Evolutionary conservation across 2,329 filamentous ascomycete genomes (phyloP).

Genomic region (Drechslerella dactyloides): DNA sequence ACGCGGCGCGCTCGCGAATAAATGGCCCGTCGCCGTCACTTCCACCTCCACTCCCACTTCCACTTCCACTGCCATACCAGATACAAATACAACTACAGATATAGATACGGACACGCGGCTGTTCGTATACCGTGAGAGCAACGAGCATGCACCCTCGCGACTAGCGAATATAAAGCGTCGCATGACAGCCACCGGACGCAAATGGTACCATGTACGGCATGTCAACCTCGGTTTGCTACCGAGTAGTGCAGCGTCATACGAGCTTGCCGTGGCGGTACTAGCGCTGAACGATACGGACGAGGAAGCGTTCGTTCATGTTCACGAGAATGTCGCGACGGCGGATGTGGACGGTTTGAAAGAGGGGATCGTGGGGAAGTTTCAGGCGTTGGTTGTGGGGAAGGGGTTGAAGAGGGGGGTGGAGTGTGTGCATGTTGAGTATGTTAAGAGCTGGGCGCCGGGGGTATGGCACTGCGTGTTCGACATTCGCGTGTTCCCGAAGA

Average conservation of each 20-base stretch:
- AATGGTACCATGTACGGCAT: constrained; percentile 60
- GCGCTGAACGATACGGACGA: constrained; percentile 47
- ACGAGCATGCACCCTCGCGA: constrained; percentile 63
- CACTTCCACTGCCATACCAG: neutral
- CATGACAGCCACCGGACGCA: neutral
- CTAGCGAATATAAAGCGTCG: constrained; percentile 58
- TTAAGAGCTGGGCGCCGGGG: constrained; percentile 73
- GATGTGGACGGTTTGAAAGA: constrained; percentile 60
- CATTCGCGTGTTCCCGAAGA: constrained; percentile 56
- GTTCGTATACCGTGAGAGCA: constrained; percentile 73
- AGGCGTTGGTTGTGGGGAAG: constrained; percentile 25
- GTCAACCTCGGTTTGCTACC: constrained; percentile 71
- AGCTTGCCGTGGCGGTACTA: constrained; percentile 62
- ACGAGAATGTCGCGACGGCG: constrained; percentile 68
- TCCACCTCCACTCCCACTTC: constrained; percentile 31
- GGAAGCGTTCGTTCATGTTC: constrained; percentile 68
- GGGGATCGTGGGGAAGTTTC: constrained; percentile 52
- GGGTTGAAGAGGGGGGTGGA: constrained; percentile 28
- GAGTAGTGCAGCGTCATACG: constrained; percentile 65
- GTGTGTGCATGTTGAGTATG: constrained; percentile 66
- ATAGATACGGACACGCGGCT: constrained; percentile 62
- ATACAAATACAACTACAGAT: neutral
- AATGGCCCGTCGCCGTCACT: constrained; percentile 69
- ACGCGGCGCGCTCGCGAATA: constrained; percentile 74
- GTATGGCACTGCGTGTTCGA: constrained; percentile 76